Evolutionary conservation across 106 monocot species (phyloP), one percentile per base, ranked within the genome.

Genomic region (Hemerocallis citrina): DNA sequence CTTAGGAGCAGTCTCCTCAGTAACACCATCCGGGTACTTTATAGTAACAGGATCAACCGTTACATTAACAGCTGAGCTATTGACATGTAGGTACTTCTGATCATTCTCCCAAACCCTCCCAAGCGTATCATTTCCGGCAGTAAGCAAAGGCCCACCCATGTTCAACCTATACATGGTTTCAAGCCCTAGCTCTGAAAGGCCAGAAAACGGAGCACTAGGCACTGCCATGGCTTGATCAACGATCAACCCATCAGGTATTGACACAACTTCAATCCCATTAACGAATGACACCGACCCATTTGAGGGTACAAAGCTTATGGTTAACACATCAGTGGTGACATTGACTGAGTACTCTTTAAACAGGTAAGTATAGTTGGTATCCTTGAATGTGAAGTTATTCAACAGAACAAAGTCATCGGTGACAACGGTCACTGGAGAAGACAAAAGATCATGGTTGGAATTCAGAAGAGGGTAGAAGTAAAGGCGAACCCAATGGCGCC

Each of bases 111-210:
- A 88, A 30, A 44, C 83, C 52, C 87, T 75, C 38, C 82, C 77
- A 13, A 88, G 78, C 0, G 82, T 52, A 48, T 88, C 87, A 55
- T 83, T 88, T 38, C 72, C 52, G 3, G 87, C 59, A 14, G 75
- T 82, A 32, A 88, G 55, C 34, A 72, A 30, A 21, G 87, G 82
- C 32, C 87, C 87, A 0, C 87, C 87, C 55, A 82, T 36, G 33
- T 88, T 88, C 35, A 88, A n/a, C 23, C 87, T 52, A 38, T 79
- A 88, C 66, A 82, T 55, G 51, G 82, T 88, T 48, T 88, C 87
- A 10, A 84, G 65, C 10, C 70, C 74, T 23, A 77, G 64, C 22
- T 27, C 51, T 0, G 81, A 74, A 7, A 85, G 69, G 25, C 85
- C 85, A n/a, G 59, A 68, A 45, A 70, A 85, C 10, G 76, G 80